These are phyloP conservation scores for Mrakiaceae sp. DNA, from an alignment of 1,284 basidiomycete species.

Conservation along the genomic window DNA sequence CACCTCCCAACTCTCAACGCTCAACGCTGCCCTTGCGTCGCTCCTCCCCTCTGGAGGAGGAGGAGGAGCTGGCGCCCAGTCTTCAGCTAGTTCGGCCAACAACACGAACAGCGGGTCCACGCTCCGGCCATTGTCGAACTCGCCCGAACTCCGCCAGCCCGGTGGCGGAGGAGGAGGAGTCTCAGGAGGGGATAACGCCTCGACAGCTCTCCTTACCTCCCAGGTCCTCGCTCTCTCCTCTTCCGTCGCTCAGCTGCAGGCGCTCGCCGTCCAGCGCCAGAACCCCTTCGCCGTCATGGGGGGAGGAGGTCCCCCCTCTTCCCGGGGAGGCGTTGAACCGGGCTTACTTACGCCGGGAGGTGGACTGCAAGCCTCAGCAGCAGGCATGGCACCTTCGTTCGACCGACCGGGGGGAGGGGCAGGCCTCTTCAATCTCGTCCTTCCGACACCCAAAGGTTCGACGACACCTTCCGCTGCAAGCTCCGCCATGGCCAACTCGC, in stretches of 20 bases:
- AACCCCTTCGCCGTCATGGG: not conserved
- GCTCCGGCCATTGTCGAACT: not conserved
- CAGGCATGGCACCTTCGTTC: not conserved
- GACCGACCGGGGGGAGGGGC: not conserved
- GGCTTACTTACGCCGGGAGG: conserved; percentile 3
- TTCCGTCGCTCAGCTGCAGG: conserved; percentile 14
- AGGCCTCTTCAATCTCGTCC: not conserved
- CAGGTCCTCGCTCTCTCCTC: conserved; percentile 15
- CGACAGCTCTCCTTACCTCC: conserved; percentile 5
- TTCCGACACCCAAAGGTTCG: not conserved
- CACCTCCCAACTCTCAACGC: conserved; percentile 9
- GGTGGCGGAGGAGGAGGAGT: not conserved
- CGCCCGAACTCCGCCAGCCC: not conserved
- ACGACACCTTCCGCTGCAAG: too few species aligned
- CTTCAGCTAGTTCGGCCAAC: not conserved
- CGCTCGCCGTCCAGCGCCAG: conserved; percentile 1
- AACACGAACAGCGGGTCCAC: not conserved
- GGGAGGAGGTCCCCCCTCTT: not conserved
- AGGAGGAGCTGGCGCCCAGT: not conserved
- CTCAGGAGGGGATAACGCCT: not conserved
- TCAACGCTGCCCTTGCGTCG: conserved; percentile 6
- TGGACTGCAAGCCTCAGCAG: not conserved
- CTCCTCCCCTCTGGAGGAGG: not conserved
- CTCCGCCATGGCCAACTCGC: too few species aligned
- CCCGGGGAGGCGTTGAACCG: not conserved